These are phyloP conservation scores for Davidsoniella australis DNA, from an alignment of 2,329 filamentous ascomycete species.

Conservation along the genomic window DNA sequence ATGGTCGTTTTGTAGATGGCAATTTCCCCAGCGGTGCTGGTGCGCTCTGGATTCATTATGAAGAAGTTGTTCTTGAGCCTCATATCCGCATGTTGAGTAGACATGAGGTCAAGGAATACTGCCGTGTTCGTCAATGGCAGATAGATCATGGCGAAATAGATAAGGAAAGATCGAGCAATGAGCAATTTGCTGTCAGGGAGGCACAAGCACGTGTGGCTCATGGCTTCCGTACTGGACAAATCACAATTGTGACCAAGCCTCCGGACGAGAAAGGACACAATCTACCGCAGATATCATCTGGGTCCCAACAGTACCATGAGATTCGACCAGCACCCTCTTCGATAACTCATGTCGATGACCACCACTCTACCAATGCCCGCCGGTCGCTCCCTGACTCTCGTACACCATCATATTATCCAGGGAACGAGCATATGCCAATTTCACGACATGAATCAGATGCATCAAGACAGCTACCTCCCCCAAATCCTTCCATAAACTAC, in stretches of 20 bases:
- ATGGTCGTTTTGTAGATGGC: constrained; percentile 38
- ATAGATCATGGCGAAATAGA: constrained; percentile 34
- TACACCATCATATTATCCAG: constrained; percentile 1
- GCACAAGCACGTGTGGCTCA: constrained; percentile 28
- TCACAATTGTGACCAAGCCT: constrained; percentile 16
- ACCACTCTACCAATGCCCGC: background rate
- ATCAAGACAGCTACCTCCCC: constrained; percentile 1
- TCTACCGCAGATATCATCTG: constrained; percentile 11
- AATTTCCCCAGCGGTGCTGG: constrained; percentile 45
- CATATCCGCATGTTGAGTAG: constrained; percentile 35
- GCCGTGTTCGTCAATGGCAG: constrained; percentile 41
- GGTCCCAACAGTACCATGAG: constrained; percentile 11
- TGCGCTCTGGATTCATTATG: constrained; percentile 44
- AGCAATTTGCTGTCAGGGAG: constrained; percentile 32
- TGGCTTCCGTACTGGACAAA: constrained; percentile 14
- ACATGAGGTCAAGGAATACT: constrained; percentile 46
- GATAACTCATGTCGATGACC: background rate
- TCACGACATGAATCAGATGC: background rate
- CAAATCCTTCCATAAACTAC: background rate
- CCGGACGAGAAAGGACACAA: constrained; percentile 13
- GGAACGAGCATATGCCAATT: constrained; percentile 5
- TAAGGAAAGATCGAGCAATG: constrained; percentile 32
- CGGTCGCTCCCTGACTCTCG: constrained; percentile 10
- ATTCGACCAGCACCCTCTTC: constrained; percentile 7
- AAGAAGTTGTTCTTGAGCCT: constrained; percentile 41